These are phyloP conservation scores for Sporothrix sp. DNA, from an alignment of 2,329 filamentous ascomycete species.

Conservation along the genomic window DNA sequence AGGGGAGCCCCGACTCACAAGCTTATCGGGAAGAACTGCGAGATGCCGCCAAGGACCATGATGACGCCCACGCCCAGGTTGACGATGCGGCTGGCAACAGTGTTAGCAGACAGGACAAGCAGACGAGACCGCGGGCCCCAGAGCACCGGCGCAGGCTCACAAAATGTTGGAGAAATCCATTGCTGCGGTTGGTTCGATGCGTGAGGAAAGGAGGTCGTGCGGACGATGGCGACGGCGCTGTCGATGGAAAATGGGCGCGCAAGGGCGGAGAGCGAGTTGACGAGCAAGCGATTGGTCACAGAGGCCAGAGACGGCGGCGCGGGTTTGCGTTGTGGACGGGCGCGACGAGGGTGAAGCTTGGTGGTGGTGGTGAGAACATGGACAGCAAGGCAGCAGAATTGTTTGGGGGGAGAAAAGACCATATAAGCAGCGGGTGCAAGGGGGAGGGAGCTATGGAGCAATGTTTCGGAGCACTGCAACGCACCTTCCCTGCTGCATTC, in stretches of 20 bases:
- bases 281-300: too few relatives aligned
- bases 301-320: too few relatives aligned
- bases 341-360: neutral
- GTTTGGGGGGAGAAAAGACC: too few relatives aligned
- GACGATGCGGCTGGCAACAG: slow-evolving; percentile 65
- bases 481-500: slow-evolving; percentile 4
- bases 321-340: neutral
- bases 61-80: slow-evolving; percentile 82
- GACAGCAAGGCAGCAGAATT: slow-evolving; percentile 6
- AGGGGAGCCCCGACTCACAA: slow-evolving; percentile 44
- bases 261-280: neutral
- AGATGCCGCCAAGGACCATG: slow-evolving; percentile 77
- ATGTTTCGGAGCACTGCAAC: neutral
- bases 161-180: slow-evolving; percentile 80
- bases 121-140: neutral
- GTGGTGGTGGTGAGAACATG: neutral
- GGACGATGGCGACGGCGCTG: neutral
- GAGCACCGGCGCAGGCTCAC: slow-evolving; percentile 44
- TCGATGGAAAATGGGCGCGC: too few relatives aligned
- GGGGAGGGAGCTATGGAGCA: neutral
- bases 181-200: neutral
- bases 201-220: neutral
- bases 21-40: slow-evolving; percentile 53
- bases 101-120: slow-evolving; percentile 2
- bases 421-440: too few relatives aligned